Conservation (phyloP, 208 protist genomes). For the Crithidia bombi region DNA sequence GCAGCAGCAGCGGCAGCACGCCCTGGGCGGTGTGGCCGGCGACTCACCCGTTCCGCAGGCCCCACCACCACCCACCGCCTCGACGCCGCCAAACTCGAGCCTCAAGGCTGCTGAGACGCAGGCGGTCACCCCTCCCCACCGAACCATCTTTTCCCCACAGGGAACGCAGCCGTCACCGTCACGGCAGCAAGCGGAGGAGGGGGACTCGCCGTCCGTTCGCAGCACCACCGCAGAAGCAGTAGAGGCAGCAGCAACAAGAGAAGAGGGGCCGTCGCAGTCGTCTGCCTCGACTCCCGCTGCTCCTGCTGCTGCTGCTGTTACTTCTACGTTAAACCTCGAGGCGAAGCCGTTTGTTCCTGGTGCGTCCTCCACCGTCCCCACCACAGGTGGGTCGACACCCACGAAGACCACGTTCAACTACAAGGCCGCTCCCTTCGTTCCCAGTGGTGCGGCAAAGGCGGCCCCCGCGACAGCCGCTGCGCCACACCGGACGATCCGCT, state of each 20-base stretch:
- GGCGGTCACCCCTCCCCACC: conserved; percentile 6
- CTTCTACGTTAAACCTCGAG: conserved; percentile 26
- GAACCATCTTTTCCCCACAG: conserved; percentile 5
- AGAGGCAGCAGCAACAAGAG: background rate
- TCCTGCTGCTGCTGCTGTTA: background rate
- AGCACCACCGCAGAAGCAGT: conserved; percentile 19
- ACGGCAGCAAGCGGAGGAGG: background rate
- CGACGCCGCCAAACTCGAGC: conserved; percentile 20
- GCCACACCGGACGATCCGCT: conserved; percentile 4
- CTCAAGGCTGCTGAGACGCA: conserved; percentile 1
- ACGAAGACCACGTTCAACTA: conserved; percentile 44
- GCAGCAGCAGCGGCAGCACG: conserved; percentile 26
- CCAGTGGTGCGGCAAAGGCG: background rate
- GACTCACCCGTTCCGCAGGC: background rate
- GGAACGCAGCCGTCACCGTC: background rate
- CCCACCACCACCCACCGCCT: conserved; percentile 25
- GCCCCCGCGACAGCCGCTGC: background rate
- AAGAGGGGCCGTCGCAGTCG: background rate
- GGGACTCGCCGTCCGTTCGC: conserved; percentile 1
- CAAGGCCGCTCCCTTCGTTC: conserved; percentile 45
- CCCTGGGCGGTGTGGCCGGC: background rate
- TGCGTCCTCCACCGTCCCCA: background rate
- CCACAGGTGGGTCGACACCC: conserved; percentile 12
- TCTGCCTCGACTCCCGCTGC: conserved; percentile 2
- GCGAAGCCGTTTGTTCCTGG: conserved; percentile 41